phyloP scores from a whole-genome alignment of 1,284 basidiomycete species.

The Melampsora larici-populina region DNA sequence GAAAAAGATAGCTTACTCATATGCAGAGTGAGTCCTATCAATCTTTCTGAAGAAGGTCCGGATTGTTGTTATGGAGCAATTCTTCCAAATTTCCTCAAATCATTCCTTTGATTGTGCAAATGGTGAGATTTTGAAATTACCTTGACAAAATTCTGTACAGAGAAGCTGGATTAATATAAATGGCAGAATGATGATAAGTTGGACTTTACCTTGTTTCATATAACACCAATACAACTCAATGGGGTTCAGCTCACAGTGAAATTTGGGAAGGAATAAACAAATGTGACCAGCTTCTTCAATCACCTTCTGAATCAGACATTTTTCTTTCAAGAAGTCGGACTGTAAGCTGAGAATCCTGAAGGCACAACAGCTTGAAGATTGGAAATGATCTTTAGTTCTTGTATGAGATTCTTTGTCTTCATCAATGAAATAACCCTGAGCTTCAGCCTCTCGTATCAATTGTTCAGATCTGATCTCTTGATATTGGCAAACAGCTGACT shows the following conservation, averaged over 20 bases:
- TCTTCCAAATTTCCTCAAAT: slow-evolving; percentile 11
- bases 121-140: neutral
- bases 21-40: too few species aligned
- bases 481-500: neutral
- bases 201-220: slow-evolving; percentile 12
- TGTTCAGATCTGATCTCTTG: neutral
- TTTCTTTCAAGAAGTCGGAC: neutral
- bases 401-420: neutral
- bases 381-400: neutral
- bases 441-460: slow-evolving; percentile 5
- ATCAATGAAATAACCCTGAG: slow-evolving; percentile 14
- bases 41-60: too few species aligned
- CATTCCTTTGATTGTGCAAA: slow-evolving; percentile 14
- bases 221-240: slow-evolving; percentile 31
- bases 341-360: neutral
- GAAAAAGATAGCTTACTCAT: too few species aligned
- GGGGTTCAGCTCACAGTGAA: slow-evolving; percentile 26
- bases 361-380: neutral
- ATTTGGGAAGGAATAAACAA: too few species aligned
- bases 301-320: too few species aligned
- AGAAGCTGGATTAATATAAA: neutral
- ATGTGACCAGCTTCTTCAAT: too few species aligned
- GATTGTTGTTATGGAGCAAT: slow-evolving; percentile 5
- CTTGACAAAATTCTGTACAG: too few species aligned
- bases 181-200: neutral